Evolutionary conservation across 73 alveolate genomes (phyloP).

Genomic region (Effrenium voratum): DNA sequence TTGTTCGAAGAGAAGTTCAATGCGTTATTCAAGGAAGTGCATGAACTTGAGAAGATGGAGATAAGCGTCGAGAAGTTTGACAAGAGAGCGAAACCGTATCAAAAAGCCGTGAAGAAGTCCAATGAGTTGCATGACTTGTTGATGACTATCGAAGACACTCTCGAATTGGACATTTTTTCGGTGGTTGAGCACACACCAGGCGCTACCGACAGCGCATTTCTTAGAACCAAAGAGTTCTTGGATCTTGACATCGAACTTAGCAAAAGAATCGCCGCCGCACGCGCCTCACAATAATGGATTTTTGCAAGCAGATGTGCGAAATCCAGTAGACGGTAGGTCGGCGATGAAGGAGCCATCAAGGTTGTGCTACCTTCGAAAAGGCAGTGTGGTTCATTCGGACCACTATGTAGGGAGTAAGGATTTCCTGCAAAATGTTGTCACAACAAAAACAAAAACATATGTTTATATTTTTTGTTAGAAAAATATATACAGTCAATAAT

Average conservation of each 20-base stretch:
- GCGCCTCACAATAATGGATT: too few species aligned
- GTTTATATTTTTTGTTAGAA: too few species aligned
- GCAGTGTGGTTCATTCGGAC: too few species aligned
- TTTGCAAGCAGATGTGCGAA: too few species aligned
- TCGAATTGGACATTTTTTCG: background rate
- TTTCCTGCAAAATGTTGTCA: too few species aligned
- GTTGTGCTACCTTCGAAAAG: too few species aligned
- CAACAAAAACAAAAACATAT: too few species aligned
- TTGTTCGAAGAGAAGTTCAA: background rate
- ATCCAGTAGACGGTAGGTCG: too few species aligned
- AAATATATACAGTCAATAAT: too few species aligned
- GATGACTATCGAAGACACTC: background rate
- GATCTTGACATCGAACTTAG: background rate
- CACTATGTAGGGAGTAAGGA: too few species aligned
- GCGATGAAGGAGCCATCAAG: too few species aligned
- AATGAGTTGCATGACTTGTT: background rate
- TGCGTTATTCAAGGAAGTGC: background rate
- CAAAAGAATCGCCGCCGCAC: background rate
- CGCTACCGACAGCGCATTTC: background rate
- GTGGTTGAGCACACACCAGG: background rate
- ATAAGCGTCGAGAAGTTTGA: background rate
- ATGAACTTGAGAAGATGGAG: background rate
- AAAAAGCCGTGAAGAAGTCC: background rate
- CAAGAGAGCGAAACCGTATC: background rate
- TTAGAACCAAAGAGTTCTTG: background rate